Evolutionary conservation across 176 grass and related monocot genomes (phyloP), one percentile per base, ranked within the genome.

Genomic region (Raddia guianensis): DNA sequence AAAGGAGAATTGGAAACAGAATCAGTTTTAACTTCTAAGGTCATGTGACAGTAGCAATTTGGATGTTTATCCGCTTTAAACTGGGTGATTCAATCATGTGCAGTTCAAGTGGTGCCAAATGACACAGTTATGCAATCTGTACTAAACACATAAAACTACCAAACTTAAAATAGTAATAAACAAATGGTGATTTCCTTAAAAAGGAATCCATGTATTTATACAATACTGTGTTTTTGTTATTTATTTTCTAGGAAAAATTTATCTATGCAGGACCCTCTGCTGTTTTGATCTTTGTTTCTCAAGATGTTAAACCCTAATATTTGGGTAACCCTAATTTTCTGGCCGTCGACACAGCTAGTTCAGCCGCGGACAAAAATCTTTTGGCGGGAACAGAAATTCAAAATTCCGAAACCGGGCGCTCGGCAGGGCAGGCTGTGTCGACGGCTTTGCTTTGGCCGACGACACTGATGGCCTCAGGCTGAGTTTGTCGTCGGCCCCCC

Each of bases 201-300:
- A 54, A 11, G 16, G 21, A 61, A 46, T 62, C 9, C 43, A 52
- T 62, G 27, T 27, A 35, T 46, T 10, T 21, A 75, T 68, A 5
- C 11, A 12, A 70, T 84, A 47, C 55, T 12, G n/a, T 37, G 62
- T 14, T 61, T 9, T 0, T 4, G 27, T 32, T 67, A 33, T 50
- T 67, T 20, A 71, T 63, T 78, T 34, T 77, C 53, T 77, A 9
- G 62, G 37, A 37, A n/a, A 10, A 3, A 9, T 79, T 44, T 1
- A 9, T 49, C 13, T 67, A 0, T 46, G 50, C 43, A 59, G 9
- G 59, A 60, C 2, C 56, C 37, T 2, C 12, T 11, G 13, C 13
- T 78, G 37, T 19, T 72, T 76, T 74, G 51, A 14, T 74, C 44
- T 18, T 65, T 60, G n/a, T 68, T 65, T 57, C 49, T 80, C 35